These are phyloP conservation scores for Corylus heterophylla DNA, from an alignment of 306 rosid species.

Conservation along the genomic window DNA sequence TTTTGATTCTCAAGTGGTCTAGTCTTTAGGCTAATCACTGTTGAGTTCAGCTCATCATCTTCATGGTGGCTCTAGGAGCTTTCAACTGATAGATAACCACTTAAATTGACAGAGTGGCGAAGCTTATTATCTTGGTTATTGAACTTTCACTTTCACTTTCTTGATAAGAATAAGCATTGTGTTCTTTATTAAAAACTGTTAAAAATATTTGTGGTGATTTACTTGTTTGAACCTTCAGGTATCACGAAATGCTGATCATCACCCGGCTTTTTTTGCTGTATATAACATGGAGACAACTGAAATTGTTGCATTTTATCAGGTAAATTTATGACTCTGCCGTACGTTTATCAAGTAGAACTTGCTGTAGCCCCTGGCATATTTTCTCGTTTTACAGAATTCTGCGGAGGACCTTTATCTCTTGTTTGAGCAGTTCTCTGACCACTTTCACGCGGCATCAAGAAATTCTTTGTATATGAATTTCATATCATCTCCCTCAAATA, in stretches of 20 bases:
- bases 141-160: conserved; percentile 2
- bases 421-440: conserved; percentile 86
- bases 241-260: conserved; percentile 74
- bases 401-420: conserved; percentile 82
- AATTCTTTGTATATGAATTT: conserved; percentile 71
- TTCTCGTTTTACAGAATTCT: conserved; percentile 62
- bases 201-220: conserved; percentile 23
- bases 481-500: conserved; percentile 88
- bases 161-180: conserved; percentile 12
- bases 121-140: not conserved
- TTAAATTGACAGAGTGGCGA: not conserved
- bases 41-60: not conserved
- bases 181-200: conserved; percentile 26
- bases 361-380: conserved; percentile 29
- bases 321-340: conserved; percentile 13
- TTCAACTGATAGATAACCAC: conserved; percentile 2
- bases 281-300: conserved; percentile 98
- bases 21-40: conserved; percentile 2
- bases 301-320: conserved; percentile 92
- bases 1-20: not conserved
- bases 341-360: not conserved
- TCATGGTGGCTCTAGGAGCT: conserved; percentile 7
- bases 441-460: conserved; percentile 77
- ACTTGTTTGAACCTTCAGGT: conserved; percentile 63
- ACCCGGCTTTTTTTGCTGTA: conserved; percentile 79